Conservation (phyloP, 345 rosid genomes). For the Rhodamnia argentea region DNA sequence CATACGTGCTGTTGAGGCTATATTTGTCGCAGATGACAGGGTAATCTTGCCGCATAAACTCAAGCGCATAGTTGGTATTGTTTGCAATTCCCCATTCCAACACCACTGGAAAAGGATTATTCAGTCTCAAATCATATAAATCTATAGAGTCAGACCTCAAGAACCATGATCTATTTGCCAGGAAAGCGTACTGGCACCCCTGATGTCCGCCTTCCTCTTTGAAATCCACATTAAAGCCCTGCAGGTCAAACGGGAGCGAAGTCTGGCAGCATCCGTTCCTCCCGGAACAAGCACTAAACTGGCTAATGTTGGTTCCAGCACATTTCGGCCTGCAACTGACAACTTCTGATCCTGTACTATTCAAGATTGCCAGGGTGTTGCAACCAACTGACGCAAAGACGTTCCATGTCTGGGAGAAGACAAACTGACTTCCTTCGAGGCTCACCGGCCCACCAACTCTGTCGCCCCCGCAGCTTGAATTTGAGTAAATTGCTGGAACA, state of each 20-base stretch:
- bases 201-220: too few relatives aligned
- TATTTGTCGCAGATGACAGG: too few relatives aligned
- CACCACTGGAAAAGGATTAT: background rate
- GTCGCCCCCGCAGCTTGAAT: background rate
- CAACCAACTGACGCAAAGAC: background rate
- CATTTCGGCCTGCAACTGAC: background rate
- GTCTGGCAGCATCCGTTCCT: background rate
- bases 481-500: background rate
- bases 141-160: background rate
- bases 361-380: background rate
- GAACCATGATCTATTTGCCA: background rate
- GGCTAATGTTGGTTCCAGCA: background rate
- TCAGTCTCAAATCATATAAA: background rate
- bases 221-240: background rate
- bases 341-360: background rate
- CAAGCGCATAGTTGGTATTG: background rate
- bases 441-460: background rate
- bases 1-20: too few relatives aligned
- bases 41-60: background rate
- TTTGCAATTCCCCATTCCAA: background rate
- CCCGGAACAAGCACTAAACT: too few relatives aligned
- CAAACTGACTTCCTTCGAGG: background rate
- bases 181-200: background rate
- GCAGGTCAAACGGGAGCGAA: background rate
- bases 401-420: background rate